These are phyloP conservation scores for Stephania cephalantha DNA, from an alignment of 164 flowering plant genomes.

Conservation along the genomic window DNA sequence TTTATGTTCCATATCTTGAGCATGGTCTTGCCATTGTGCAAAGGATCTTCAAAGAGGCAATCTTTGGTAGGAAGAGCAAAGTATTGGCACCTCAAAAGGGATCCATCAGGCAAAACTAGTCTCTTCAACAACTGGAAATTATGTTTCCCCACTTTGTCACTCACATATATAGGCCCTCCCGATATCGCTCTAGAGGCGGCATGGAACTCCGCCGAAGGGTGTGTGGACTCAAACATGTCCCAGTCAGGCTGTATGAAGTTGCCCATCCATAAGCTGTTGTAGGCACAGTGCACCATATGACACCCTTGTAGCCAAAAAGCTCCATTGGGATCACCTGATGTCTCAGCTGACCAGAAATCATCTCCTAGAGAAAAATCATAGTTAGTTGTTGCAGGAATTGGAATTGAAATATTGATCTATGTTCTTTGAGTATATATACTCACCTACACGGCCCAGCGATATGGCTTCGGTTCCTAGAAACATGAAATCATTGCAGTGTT, in stretches of 20 bases:
- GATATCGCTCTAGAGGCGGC: conserved; percentile 81
- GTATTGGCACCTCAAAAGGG: conserved; percentile 24
- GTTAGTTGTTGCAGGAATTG: not conserved
- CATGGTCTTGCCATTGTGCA: conserved; percentile 37
- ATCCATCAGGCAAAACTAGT: conserved; percentile 37
- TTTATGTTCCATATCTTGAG: conserved; percentile 50
- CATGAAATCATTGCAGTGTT: conserved; percentile 84
- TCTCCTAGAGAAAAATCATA: conserved; percentile 34
- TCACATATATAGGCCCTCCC: conserved; percentile 71
- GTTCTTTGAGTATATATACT: conserved; percentile 1
- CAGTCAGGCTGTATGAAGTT: conserved; percentile 79
- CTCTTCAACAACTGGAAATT: conserved; percentile 28
- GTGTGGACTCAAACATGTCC: conserved; percentile 82
- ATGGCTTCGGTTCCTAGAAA: conserved; percentile 68
- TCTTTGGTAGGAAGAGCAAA: conserved; percentile 35
- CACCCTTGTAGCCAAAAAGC: conserved; percentile 82
- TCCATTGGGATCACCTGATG: conserved; percentile 70
- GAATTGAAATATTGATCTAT: not conserved
- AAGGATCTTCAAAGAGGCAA: conserved; percentile 35
- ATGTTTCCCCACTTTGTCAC: conserved; percentile 30
- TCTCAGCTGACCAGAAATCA: conserved; percentile 74
- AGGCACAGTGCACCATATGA: conserved; percentile 81
- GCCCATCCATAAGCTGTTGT: conserved; percentile 84
- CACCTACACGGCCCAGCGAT: conserved; percentile 69
- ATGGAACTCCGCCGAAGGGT: conserved; percentile 70